Evolutionary conservation across 2,329 filamentous ascomycete genomes (phyloP).

Genomic region (Mycosphaerella sp.): DNA sequence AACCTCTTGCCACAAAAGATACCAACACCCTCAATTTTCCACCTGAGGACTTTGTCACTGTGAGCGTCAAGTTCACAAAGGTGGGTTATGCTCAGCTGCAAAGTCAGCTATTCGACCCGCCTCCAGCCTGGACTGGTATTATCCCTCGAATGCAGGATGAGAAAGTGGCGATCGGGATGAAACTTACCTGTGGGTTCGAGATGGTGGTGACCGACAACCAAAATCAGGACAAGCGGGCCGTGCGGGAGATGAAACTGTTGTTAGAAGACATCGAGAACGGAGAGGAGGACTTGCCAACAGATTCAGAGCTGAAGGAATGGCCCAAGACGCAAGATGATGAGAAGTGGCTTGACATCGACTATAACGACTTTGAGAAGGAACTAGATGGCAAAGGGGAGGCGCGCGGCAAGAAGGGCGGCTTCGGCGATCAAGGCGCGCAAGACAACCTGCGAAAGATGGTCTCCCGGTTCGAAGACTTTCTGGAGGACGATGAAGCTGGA

Average conservation of each 20-base stretch:
- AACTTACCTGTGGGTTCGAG: slow-evolving; percentile 82
- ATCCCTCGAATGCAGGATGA: slow-evolving; percentile 35
- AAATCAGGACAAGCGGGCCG: slow-evolving; percentile 60
- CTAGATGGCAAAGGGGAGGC: slow-evolving; percentile 45
- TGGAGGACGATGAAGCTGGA: slow-evolving; percentile 78
- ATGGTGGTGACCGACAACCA: slow-evolving; percentile 67
- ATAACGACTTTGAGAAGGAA: slow-evolving; percentile 79
- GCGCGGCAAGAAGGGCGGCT: slow-evolving; percentile 27
- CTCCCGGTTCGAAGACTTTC: slow-evolving; percentile 82
- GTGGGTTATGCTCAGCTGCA: slow-evolving; percentile 86
- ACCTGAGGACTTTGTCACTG: slow-evolving; percentile 69
- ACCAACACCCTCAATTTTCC: slow-evolving; percentile 56
- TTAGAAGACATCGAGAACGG: slow-evolving; percentile 70
- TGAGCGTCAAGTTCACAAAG: slow-evolving; percentile 77
- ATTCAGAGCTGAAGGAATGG: slow-evolving; percentile 70
- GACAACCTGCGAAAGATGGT: slow-evolving; percentile 85
- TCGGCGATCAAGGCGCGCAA: slow-evolving; percentile 62
- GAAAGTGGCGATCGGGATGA: slow-evolving; percentile 70
- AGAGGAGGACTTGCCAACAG: slow-evolving; percentile 61
- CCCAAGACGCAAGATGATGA: slow-evolving; percentile 70
- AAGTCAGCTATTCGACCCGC: slow-evolving; percentile 69
- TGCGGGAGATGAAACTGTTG: slow-evolving; percentile 68
- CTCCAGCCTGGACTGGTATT: slow-evolving; percentile 51
- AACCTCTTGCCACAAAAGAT: slow-evolving; percentile 56
- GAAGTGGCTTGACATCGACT: slow-evolving; percentile 86